These are phyloP conservation scores for Colletotrichum orbiculare DNA, from an alignment of 2,329 filamentous ascomycete genomes.

Conservation along the genomic window DNA sequence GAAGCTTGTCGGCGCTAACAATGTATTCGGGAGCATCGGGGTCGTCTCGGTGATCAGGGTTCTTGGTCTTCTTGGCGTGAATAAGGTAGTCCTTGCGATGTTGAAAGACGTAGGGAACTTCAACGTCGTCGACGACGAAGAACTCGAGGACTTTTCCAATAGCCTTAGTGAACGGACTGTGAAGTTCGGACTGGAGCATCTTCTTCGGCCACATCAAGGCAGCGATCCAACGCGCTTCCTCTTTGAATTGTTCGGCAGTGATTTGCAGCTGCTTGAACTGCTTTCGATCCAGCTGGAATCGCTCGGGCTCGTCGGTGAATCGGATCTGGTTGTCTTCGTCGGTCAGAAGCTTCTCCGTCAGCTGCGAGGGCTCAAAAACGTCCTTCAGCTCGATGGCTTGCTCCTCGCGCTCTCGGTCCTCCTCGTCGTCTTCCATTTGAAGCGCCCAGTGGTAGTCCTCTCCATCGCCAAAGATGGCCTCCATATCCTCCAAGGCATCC, in stretches of 20 bases:
- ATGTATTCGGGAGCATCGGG: slow-evolving; percentile 78
- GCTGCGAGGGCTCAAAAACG: slow-evolving; percentile 95
- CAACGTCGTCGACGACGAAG: slow-evolving; percentile 92
- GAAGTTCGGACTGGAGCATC: slow-evolving; percentile 75
- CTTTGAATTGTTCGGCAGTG: slow-evolving; percentile 84
- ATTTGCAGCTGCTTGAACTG: slow-evolving; percentile 86
- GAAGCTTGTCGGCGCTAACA: slow-evolving; percentile 84
- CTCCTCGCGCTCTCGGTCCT: slow-evolving; percentile 81
- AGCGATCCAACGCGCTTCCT: slow-evolving; percentile 93
- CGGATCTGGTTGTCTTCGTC: slow-evolving; percentile 95
- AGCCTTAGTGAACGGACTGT: slow-evolving; percentile 85
- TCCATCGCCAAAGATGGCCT: slow-evolving; percentile 88
- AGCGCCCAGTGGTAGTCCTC: slow-evolving; percentile 97
- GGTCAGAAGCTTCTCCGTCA: slow-evolving; percentile 93
- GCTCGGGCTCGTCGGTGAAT: slow-evolving; percentile 88
- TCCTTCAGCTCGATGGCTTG: slow-evolving; percentile 94
- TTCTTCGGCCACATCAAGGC: slow-evolving; percentile 92
- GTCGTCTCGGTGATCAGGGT: slow-evolving; percentile 71
- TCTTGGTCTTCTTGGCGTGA: slow-evolving; percentile 78
- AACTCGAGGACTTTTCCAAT: slow-evolving; percentile 95
- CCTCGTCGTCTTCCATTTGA: slow-evolving; percentile 86
- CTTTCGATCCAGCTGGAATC: slow-evolving; percentile 91
- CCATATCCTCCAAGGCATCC: slow-evolving; percentile 94
- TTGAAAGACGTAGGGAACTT: slow-evolving; percentile 97
- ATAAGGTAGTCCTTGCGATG: slow-evolving; percentile 98